These are phyloP conservation scores for Hypomontagnella monticulosa DNA, from an alignment of 495 filamentous ascomycete genomes.

Conservation along the genomic window DNA sequence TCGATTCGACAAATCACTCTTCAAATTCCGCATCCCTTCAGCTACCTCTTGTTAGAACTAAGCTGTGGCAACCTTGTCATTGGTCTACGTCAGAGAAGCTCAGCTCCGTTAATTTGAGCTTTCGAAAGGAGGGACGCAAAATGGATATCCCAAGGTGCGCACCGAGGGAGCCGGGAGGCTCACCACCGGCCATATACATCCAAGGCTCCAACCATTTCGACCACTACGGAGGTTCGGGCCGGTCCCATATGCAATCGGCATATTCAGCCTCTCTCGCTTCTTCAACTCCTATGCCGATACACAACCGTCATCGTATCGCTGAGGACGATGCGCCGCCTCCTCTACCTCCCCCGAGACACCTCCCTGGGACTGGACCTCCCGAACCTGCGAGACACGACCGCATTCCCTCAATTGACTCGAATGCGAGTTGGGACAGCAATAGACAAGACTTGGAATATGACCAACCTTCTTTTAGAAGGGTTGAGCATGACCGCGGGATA, in stretches of 20 bases:
- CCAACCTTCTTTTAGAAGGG: conserved; percentile 35
- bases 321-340: conserved; percentile 60
- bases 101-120: conserved; percentile 35
- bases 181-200: conserved; percentile 63
- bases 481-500: conserved; percentile 35
- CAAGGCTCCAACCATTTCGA: conserved; percentile 62
- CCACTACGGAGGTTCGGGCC: conserved; percentile 59
- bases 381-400: conserved; percentile 37
- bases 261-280: conserved; percentile 52
- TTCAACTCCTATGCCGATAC: conserved; percentile 61
- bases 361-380: conserved; percentile 48
- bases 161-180: conserved; percentile 43
- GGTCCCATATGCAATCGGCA: conserved; percentile 56
- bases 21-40: conserved; percentile 19
- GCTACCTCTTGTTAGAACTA: conserved; percentile 30
- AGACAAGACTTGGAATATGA: conserved; percentile 41
- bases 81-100: conserved; percentile 42
- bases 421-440: conserved; percentile 41
- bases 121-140: conserved; percentile 38
- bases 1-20: conserved; percentile 13
- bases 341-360: conserved; percentile 57
- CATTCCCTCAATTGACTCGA: conserved; percentile 42
- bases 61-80: conserved; percentile 32
- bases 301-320: conserved; percentile 43
- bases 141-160: conserved; percentile 67